phyloP scores from a whole-genome alignment of 148 eudicot genomes.

The Gaultheria prostrata region DNA sequence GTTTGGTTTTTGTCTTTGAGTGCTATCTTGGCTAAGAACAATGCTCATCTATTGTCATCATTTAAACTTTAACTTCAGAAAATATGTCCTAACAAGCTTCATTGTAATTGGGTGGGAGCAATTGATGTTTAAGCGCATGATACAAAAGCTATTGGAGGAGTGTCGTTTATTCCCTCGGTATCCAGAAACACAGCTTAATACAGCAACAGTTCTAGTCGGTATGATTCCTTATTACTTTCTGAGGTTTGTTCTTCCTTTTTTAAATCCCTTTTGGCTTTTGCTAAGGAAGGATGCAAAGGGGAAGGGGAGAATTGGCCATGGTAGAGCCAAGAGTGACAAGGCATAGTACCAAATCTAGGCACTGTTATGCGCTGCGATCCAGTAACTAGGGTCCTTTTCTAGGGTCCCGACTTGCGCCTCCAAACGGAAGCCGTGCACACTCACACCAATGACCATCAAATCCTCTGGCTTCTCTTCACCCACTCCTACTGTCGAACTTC shows the following conservation, averaged over 20 bases:
- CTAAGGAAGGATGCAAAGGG: neutral
- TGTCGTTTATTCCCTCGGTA: slow-evolving; percentile 9
- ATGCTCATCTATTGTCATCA: neutral
- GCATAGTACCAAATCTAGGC: neutral
- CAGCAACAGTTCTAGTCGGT: slow-evolving; percentile 7
- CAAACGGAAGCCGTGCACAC: no score
- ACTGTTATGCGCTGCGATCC: neutral
- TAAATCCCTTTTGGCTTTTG: no score
- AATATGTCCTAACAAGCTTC: neutral
- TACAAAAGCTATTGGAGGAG: slow-evolving; percentile 13
- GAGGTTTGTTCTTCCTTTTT: neutral
- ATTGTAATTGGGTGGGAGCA: neutral
- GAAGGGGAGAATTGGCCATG: neutral
- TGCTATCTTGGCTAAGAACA: neutral
- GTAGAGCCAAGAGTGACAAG: neutral
- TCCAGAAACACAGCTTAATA: slow-evolving; percentile 13
- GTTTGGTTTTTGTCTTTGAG: neutral
- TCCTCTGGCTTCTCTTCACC: no score
- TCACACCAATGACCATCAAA: no score
- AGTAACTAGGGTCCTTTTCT: neutral
- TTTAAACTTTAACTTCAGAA: neutral
- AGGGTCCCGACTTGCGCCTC: no score
- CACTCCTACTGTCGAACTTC: no score
- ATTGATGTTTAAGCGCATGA: slow-evolving; percentile 6
- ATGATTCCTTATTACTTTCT: neutral